These are phyloP conservation scores for Handroanthus guayacan DNA, from an alignment of 257 asterid species.

Conservation along the genomic window DNA sequence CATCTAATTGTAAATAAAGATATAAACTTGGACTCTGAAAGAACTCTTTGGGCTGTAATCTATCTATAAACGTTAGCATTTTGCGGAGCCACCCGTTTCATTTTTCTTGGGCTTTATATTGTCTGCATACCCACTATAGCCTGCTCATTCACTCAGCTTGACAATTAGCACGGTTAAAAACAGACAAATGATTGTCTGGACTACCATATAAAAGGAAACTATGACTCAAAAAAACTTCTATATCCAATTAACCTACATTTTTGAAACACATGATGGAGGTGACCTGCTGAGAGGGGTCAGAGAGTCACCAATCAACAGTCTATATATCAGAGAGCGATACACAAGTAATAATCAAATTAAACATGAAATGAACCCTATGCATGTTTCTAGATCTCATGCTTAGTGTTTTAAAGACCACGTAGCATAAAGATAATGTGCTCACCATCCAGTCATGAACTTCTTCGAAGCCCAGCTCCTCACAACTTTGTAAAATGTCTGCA, in stretches of 20 bases:
- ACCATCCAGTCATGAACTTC: constrained; percentile 99
- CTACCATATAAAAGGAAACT: background rate
- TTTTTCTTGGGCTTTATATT: background rate
- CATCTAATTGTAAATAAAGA: background rate
- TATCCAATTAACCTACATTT: background rate
- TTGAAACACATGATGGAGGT: constrained; percentile 11
- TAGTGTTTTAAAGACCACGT: background rate
- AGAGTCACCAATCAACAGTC: constrained; percentile 19
- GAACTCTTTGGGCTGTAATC: constrained; percentile 9
- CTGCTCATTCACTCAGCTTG: constrained; percentile 18
- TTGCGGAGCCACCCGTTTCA: background rate
- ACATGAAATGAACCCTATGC: background rate
- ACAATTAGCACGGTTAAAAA: constrained; percentile 12
- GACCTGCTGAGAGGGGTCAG: constrained; percentile 17
- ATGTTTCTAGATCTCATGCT: constrained; percentile 18
- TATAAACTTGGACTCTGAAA: constrained; percentile 3
- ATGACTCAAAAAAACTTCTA: background rate
- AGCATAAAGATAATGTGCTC: constrained; percentile 40
- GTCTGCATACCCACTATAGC: background rate
- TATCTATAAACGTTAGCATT: background rate
- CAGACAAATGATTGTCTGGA: constrained; percentile 15
- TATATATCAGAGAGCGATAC: constrained; percentile 9
- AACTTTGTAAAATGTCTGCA: constrained; percentile 91
- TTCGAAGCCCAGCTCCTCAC: constrained; percentile 98
- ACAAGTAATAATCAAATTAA: constrained; percentile 9